Conservation (phyloP, 805 yeast genomes). For the Candida palmyrensis region DNA sequence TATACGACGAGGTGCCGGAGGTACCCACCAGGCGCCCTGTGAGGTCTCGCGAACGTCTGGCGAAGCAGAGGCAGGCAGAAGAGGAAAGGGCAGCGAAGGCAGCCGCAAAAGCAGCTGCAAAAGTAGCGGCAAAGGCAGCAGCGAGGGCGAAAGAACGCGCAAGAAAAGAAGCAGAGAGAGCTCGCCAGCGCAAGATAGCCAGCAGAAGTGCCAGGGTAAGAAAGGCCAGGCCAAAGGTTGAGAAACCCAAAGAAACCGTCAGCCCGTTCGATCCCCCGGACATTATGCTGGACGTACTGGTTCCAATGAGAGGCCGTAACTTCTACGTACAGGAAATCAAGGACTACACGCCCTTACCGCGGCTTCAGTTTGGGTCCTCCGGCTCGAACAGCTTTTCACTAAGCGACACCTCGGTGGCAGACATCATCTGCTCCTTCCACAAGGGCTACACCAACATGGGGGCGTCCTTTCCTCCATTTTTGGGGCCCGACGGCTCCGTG, state of each 20-base stretch:
- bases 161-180: conserved; percentile 8
- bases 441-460: conserved; percentile 31
- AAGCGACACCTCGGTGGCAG: conserved; percentile 26
- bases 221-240: conserved; percentile 7
- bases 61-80: conserved; percentile 10
- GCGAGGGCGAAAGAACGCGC: conserved; percentile 2
- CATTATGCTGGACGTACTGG: conserved; percentile 26
- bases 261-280: conserved; percentile 38
- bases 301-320: conserved; percentile 19
- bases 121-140: conserved; percentile 3
- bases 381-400: conserved; percentile 15
- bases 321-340: conserved; percentile 30
- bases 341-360: conserved; percentile 14
- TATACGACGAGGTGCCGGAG: neutral
- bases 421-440: conserved; percentile 21
- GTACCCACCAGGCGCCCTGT: too few species aligned
- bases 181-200: too few species aligned
- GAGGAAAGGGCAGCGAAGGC: conserved; percentile 7
- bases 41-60: conserved; percentile 7
- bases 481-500: conserved; percentile 8
- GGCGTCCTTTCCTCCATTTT: conserved; percentile 30
- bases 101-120: conserved; percentile 6
- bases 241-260: conserved; percentile 18
- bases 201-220: conserved; percentile 2
- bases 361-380: conserved; percentile 12